A percentile compares a stretch with the other conserved stretches of the same genome.
phyloP scores from a whole-genome alignment of 2,329 filamentous ascomycete genomes.

The Dothideomycetes sp. region DNA sequence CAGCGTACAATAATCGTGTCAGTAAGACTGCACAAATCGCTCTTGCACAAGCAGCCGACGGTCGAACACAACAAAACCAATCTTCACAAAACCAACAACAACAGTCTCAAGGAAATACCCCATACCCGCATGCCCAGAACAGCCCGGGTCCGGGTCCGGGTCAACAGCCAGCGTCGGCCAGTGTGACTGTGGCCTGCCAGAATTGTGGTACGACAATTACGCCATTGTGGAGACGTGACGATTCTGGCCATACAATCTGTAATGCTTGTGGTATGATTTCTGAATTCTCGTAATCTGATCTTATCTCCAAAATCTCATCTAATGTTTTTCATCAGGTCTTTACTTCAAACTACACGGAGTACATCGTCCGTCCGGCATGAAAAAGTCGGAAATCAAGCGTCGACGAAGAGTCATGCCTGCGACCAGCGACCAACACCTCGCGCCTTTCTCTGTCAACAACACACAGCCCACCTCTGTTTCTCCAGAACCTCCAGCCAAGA shows the following conservation, averaged over 20 bases:
- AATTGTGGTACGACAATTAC: constrained; percentile 97
- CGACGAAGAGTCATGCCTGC: constrained; percentile 90
- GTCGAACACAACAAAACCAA: not conserved
- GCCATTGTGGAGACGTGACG: constrained; percentile 88
- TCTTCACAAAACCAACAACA: not conserved
- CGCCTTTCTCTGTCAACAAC: constrained; percentile 22
- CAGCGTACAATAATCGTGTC: constrained; percentile 93
- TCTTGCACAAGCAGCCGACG: constrained; percentile 34
- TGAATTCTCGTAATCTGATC: constrained; percentile 10
- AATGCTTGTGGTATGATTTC: constrained; percentile 81
- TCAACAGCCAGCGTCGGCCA: constrained; percentile 34
- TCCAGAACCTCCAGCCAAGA: constrained; percentile 20
- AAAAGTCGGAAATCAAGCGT: constrained; percentile 93
- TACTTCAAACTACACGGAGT: constrained; percentile 95
- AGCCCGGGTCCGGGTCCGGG: constrained; percentile 8
- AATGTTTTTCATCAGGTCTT: constrained; percentile 53
- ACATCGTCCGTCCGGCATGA: constrained; percentile 95
- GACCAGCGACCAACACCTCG: constrained; percentile 39
- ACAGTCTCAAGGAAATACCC: constrained; percentile 6
- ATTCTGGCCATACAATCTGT: constrained; percentile 92
- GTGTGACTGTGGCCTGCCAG: constrained; percentile 79
- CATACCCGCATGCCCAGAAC: constrained; percentile 15
- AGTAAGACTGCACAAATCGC: constrained; percentile 74
- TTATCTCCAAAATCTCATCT: constrained; percentile 5
- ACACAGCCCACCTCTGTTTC: constrained; percentile 35